These are phyloP conservation scores for Trichoderma sp. DNA, from an alignment of 2,329 filamentous ascomycete genomes.

Conservation along the genomic window DNA sequence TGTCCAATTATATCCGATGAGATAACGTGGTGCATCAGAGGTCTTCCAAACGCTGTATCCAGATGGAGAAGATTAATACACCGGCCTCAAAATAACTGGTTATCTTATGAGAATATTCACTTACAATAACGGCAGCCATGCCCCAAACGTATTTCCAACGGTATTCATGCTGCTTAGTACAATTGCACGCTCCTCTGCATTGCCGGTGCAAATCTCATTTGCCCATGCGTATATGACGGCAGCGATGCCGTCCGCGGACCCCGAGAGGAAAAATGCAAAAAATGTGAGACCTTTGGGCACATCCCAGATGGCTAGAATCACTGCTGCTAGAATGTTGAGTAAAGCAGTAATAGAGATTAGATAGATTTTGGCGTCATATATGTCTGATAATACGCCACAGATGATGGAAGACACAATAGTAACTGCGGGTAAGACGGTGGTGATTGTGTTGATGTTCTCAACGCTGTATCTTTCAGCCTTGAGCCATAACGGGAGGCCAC, in stretches of 20 bases:
- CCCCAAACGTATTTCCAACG: constrained; percentile 40
- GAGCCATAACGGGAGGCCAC: constrained; percentile 34
- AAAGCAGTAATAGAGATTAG: constrained; percentile 26
- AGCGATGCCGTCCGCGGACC: constrained; percentile 29
- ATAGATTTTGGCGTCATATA: constrained; percentile 42
- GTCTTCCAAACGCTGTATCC: constrained; percentile 30
- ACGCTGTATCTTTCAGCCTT: constrained; percentile 33
- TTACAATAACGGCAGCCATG: constrained; percentile 40
- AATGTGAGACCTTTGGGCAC: constrained; percentile 36
- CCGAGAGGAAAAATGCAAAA: constrained; percentile 35
- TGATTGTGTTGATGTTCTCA: constrained; percentile 49
- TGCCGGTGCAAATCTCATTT: constrained; percentile 43
- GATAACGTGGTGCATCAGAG: constrained; percentile 37
- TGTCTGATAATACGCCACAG: constrained; percentile 55
- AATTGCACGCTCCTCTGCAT: constrained; percentile 47
- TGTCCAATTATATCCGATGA: constrained; percentile 35
- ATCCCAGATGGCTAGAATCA: constrained; percentile 34
- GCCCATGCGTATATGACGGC: constrained; percentile 43
- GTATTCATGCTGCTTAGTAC: constrained; percentile 50
- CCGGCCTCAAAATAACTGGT: background rate
- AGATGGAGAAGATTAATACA: background rate
- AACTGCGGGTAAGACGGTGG: constrained; percentile 38
- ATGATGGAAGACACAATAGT: constrained; percentile 47
- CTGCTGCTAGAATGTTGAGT: constrained; percentile 25
- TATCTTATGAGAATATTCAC: background rate